A percentile compares a stretch with the other conserved stretches of the same genome.
Evolutionary conservation across 306 rosid genomes (phyloP).

Genomic region (Dryas drummondii): DNA sequence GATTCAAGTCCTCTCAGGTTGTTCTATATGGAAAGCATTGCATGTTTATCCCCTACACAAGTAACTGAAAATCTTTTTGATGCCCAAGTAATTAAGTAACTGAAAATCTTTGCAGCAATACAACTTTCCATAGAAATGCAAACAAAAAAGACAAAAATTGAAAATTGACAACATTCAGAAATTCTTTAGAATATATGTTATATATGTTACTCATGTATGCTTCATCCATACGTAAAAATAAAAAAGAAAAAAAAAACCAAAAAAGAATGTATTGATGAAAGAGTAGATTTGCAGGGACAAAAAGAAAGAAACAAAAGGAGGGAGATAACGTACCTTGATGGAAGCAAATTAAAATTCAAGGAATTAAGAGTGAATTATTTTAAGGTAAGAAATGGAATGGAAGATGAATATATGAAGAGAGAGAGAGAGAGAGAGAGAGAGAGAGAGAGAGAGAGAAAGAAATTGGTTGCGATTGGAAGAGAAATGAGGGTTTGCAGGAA

Average conservation of each 20-base stretch:
- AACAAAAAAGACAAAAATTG: neutral
- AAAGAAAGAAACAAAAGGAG: slow-evolving; percentile 3
- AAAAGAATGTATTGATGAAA: slow-evolving; percentile 11
- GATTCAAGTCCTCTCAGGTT: neutral
- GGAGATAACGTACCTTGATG: slow-evolving; percentile 54
- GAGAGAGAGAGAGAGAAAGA: neutral
- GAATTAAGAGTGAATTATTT: slow-evolving; percentile 32
- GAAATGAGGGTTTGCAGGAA: slow-evolving; percentile 1
- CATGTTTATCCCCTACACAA: slow-evolving; percentile 5
- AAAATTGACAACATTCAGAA: neutral
- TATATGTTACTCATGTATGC: neutral
- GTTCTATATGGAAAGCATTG: neutral
- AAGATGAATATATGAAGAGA: slow-evolving; percentile 28
- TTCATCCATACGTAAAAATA: neutral
- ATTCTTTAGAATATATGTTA: neutral
- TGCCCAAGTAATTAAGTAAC: neutral
- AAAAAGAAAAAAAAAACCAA: slow-evolving; percentile 20
- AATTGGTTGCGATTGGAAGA: slow-evolving; percentile 23
- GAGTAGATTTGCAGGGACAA: slow-evolving; percentile 25
- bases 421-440: no score
- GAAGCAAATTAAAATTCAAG: slow-evolving; percentile 34
- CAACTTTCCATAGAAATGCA: neutral
- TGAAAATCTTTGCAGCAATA: neutral
- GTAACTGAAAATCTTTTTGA: neutral
- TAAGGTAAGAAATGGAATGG: slow-evolving; percentile 29